Evolutionary conservation across 768 basidiomycete species (phyloP).

Genomic region (Strobilomyces echinocephalus): DNA sequence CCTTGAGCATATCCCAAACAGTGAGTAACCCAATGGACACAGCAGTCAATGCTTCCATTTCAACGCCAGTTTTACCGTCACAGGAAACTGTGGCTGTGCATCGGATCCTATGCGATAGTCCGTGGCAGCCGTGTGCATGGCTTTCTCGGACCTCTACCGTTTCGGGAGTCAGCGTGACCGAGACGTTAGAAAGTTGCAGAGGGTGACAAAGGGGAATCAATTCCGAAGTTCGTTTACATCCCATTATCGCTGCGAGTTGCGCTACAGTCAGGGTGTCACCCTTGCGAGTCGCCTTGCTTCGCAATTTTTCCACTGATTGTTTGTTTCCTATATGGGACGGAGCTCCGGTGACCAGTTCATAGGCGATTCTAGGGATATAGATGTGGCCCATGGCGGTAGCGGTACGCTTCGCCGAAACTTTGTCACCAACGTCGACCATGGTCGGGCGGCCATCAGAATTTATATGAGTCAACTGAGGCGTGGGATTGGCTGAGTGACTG

Average conservation of each 20-base stretch:
- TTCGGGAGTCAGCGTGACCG: constrained; percentile 57
- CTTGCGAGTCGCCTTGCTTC: constrained; percentile 54
- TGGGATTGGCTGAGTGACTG: constrained; percentile 8
- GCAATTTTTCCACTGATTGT: constrained; percentile 30
- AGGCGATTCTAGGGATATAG: constrained; percentile 59
- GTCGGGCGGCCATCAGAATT: constrained; percentile 62
- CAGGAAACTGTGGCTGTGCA: constrained; percentile 70
- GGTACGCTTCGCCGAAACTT: constrained; percentile 53
- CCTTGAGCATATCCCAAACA: constrained; percentile 93
- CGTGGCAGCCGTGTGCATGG: neutral
- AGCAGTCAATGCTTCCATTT: constrained; percentile 91
- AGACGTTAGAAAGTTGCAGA: constrained; percentile 64
- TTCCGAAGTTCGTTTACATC: constrained; percentile 74
- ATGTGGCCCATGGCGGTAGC: constrained; percentile 79
- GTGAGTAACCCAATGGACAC: constrained; percentile 75
- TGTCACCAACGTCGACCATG: constrained; percentile 80
- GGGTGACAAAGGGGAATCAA: constrained; percentile 89
- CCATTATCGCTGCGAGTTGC: constrained; percentile 86
- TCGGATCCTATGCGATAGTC: constrained; percentile 44
- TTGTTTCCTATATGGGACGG: constrained; percentile 1
- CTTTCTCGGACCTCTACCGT: constrained; percentile 5
- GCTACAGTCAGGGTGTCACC: constrained; percentile 72
- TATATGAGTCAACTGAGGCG: constrained; percentile 60
- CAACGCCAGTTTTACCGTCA: constrained; percentile 80
- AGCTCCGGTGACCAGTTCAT: constrained; percentile 49